Evolutionary conservation across 306 rosid genomes (phyloP).

Genomic region (Clitoria ternatea): DNA sequence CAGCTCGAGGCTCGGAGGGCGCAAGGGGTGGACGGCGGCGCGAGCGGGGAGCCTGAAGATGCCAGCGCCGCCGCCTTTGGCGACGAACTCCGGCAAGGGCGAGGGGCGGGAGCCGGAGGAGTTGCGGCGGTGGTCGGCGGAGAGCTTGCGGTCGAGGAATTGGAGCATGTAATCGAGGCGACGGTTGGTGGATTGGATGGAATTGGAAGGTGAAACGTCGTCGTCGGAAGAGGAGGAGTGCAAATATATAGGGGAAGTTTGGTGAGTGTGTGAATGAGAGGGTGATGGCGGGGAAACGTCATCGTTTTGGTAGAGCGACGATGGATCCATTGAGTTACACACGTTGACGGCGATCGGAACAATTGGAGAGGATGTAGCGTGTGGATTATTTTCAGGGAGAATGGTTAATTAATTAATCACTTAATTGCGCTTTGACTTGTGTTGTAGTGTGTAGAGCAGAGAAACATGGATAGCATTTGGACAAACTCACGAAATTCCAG

Average conservation of each 20-base stretch:
- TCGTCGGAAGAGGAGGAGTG: slow-evolving; percentile 41
- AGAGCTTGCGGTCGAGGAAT: slow-evolving; percentile 82
- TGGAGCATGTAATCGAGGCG: slow-evolving; percentile 90
- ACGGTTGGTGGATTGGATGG: slow-evolving; percentile 63
- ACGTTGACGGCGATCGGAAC: neutral
- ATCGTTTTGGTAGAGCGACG: slow-evolving; percentile 15
- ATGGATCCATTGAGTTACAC: slow-evolving; percentile 18
- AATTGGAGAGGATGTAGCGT: slow-evolving; percentile 9
- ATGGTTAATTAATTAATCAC: no score
- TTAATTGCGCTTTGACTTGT: neutral
- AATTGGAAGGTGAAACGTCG: slow-evolving; percentile 41
- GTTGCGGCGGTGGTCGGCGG: slow-evolving; percentile 18
- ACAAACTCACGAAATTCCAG: neutral
- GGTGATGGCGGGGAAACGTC: neutral
- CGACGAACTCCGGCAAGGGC: slow-evolving; percentile 63
- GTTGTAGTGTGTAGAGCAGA: slow-evolving; percentile 1
- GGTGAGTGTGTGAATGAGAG: neutral
- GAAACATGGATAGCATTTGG: neutral
- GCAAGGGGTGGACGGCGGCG: slow-evolving; percentile 65
- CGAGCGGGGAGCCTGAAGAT: slow-evolving; percentile 61
- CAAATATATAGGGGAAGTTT: slow-evolving; percentile 9
- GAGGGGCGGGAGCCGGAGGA: slow-evolving; percentile 12
- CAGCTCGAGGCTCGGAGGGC: slow-evolving; percentile 73
- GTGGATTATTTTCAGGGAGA: neutral
- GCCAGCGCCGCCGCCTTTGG: slow-evolving; percentile 67